Base-by-base conservation (phyloP, 306 rosid species). In the Fagus crenata region DNA sequence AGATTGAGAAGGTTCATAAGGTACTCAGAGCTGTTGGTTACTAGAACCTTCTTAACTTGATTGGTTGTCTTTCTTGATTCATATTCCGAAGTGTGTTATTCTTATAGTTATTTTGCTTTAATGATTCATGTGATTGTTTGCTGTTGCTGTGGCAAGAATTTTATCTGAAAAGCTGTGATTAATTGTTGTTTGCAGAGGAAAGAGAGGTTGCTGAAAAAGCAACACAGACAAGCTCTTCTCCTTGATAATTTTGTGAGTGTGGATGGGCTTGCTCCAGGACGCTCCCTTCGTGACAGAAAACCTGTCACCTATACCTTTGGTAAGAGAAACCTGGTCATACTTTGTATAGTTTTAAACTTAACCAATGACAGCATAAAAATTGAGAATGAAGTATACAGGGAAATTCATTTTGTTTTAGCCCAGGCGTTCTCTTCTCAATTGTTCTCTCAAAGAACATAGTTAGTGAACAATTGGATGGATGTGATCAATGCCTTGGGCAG, bases 291-390 rank as follows among this genome's bases (percentile, higher is more conserved):
- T 78, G 98, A 90, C 83, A 87, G 99, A 84, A 96, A 96, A 79
- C 98, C 91, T 49, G 99, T 96, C 75, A 93, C 99, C 73, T 96
- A 96, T 82, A 96, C 99, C 64, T 96, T 96, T 42, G 99, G 99
- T 96, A 81, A 86, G 96, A 76, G 76, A 76, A 72, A 75, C 58
- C 67, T 41, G 53, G 53, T 63, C 43, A 32, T 41, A 18, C 33
- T 53, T 2, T 55, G 61, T 28, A 17, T 55, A 18, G 32, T 55
- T 55, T 55, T 18, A 55, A 55, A 55, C 32, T n/a, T 28, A 31
- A 6, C 36, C 32, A 58, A 22, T 58, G 64, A 22, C 64, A 58
- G 2, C 64, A 28, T 58, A 58, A 28, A 22, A 58, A 22, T 58
- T 58, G 22, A 46, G 14, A 46, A 46, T 46, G 51, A 22, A 22